Evolutionary conservation across 257 asterid genomes (phyloP), one percentile per base, ranked within the genome.

Genomic region (Striga asiatica): DNA sequence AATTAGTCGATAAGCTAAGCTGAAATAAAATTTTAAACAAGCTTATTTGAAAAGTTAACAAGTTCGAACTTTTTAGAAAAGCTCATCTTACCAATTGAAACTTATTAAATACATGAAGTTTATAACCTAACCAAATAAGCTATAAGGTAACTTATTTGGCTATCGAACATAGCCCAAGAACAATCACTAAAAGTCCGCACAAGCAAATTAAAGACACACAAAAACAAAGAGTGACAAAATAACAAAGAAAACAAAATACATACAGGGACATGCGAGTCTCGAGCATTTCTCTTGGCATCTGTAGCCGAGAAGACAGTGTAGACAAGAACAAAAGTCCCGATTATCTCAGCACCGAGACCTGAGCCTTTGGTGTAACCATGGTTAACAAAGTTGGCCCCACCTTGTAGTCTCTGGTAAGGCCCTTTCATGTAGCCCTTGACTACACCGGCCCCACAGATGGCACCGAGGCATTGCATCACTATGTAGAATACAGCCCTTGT

Each of bases 231-330:
- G 32, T 2, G 32, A 27, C 5, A n/a, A n/a, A n/a, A n/a, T n/a
- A n/a, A n/a, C n/a, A 37, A 13, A 18, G 11, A 12, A 3, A 32
- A 32, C 8, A 42, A 31, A 27, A 54, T 1, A 37, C 74, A 6
- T 71, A 79, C 93, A 12, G 93, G 93, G 20, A 83, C 88, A 56
- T 83, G 93, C 0, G 93, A 83, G 74, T 83, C 85, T 71, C 88
- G 61, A 46, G 93, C 88, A 16, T 56, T 83, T 51, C 93, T 80
- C 77, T 83, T 83, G 67, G 85, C 88, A 62, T 83, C 93, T 16
- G 88, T 83, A 23, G 93, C 93, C 1, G 93, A 83, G 78, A 83
- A 79, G 25, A 81, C 86, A 35, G 86, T 78, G 78, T 81, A 81
- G 41, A 81, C 91, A 18, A 81, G 91, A 50, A 81, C 69, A 48